Conservation (phyloP, 2,329 filamentous ascomycete species). For the Zymoseptoria passerinii region DNA sequence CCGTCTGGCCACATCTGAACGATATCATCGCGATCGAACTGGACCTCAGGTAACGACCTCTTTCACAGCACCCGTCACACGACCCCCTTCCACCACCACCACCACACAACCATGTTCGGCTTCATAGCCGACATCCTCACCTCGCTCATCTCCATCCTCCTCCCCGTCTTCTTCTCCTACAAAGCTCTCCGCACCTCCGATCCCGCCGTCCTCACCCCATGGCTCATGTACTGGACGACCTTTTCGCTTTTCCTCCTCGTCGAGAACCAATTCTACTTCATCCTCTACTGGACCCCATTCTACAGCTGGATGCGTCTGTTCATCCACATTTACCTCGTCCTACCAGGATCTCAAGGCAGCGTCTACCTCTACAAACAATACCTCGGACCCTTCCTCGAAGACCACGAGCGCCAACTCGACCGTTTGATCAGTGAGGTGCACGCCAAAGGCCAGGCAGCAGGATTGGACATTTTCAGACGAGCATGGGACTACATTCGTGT, state of each 20-base stretch:
- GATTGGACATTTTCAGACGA: slow-evolving; percentile 50
- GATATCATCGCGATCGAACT: background rate
- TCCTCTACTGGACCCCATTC: slow-evolving; percentile 86
- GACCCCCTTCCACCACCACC: background rate
- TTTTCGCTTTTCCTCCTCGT: slow-evolving; percentile 70
- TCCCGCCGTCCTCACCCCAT: slow-evolving; percentile 83
- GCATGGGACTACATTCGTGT: slow-evolving; percentile 55
- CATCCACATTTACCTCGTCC: slow-evolving; percentile 86
- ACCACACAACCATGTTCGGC: slow-evolving; percentile 55
- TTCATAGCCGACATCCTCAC: slow-evolving; percentile 69
- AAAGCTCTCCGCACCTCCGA: slow-evolving; percentile 92
- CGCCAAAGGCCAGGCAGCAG: slow-evolving; percentile 66
- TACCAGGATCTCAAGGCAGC: slow-evolving; percentile 95
- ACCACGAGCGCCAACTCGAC: slow-evolving; percentile 85
- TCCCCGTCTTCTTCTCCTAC: slow-evolving; percentile 94
- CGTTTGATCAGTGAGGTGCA: slow-evolving; percentile 77
- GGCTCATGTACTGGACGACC: slow-evolving; percentile 99
- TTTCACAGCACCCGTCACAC: slow-evolving; percentile 3
- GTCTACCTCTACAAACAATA: slow-evolving; percentile 75
- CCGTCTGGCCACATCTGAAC: too few species aligned
- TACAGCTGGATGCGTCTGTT: slow-evolving; percentile 84
- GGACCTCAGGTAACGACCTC: background rate
- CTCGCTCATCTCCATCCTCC: slow-evolving; percentile 79
- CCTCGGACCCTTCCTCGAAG: slow-evolving; percentile 77
- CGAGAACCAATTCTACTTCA: slow-evolving; percentile 82